A percentile compares a stretch with the other conserved stretches of the same genome.
These are phyloP conservation scores for Ailanthus altissimus DNA, from an alignment of 345 rosid genomes.

Conservation along the genomic window DNA sequence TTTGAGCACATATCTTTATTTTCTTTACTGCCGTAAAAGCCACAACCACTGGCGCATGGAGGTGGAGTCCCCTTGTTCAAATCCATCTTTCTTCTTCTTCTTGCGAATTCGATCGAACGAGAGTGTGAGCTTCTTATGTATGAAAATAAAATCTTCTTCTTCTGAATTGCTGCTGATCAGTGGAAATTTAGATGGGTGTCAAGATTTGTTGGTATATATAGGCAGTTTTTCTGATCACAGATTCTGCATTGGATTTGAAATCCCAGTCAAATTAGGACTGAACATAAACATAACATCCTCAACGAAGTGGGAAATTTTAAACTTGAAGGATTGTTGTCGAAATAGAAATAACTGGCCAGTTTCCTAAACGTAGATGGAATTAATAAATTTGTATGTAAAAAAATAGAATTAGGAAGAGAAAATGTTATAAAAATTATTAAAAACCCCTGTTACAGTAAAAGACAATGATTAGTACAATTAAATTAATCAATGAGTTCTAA, in stretches of 20 bases:
- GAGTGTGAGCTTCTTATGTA: background rate
- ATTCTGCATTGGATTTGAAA: too few species aligned
- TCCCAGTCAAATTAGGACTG: background rate
- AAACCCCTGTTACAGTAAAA: too few species aligned
- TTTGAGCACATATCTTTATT: slow-evolving; percentile 32
- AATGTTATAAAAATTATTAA: too few species aligned
- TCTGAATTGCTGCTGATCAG: background rate
- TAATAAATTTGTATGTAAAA: too few species aligned
- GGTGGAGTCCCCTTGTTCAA: background rate
- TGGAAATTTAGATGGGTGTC: background rate
- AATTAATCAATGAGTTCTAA: too few species aligned
- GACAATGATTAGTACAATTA: too few species aligned
- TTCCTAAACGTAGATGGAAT: background rate
- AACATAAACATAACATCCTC: background rate
- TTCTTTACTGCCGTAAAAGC: slow-evolving; percentile 27
- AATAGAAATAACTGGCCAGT: background rate
- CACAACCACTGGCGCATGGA: slow-evolving; percentile 31
- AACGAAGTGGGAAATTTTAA: background rate
- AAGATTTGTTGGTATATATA: background rate
- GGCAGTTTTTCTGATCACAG: background rate
- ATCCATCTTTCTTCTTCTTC: background rate
- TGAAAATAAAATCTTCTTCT: too few species aligned
- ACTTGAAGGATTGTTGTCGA: background rate
- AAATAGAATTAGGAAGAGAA: too few species aligned
- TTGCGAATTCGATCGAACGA: too few species aligned